Evolutionary conservation across 768 basidiomycete species (phyloP).

Genomic region (Lepiota brunneoincarnata): DNA sequence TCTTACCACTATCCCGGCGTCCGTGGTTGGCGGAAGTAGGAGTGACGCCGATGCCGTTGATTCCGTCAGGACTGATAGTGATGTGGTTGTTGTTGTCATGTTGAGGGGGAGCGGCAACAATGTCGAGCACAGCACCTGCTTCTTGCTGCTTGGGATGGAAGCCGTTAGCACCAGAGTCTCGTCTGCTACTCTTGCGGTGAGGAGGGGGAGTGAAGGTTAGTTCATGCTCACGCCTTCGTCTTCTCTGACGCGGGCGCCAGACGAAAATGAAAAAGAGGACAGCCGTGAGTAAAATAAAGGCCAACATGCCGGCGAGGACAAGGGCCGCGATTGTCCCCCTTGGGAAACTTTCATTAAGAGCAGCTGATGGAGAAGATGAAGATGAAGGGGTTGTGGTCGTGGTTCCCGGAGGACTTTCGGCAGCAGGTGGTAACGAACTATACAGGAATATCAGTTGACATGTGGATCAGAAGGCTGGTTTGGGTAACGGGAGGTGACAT

Average conservation of each 20-base stretch:
- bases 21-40: not conserved
- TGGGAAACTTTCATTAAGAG: slow-evolving; percentile 20
- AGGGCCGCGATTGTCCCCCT: slow-evolving; percentile 68
- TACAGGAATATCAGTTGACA: slow-evolving; percentile 5
- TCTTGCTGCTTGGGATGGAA: slow-evolving; percentile 15
- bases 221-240: slow-evolving; percentile 12
- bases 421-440: slow-evolving; percentile 6
- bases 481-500: slow-evolving; percentile 12
- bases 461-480: not conserved
- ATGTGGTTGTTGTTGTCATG: not conserved
- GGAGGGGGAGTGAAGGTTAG: slow-evolving; percentile 7
- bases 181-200: not conserved
- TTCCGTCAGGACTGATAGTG: not conserved
- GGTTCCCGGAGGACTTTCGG: slow-evolving; percentile 9
- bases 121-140: slow-evolving; percentile 19
- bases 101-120: slow-evolving; percentile 14
- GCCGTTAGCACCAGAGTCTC: slow-evolving; percentile 6
- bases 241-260: slow-evolving; percentile 44
- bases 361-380: slow-evolving; percentile 19
- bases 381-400: slow-evolving; percentile 8
- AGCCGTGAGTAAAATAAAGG: slow-evolving; percentile 41
- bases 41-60: not conserved
- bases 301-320: slow-evolving; percentile 52
- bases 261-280: slow-evolving; percentile 42
- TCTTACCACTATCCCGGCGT: slow-evolving; percentile 28